Evolutionary conservation across 768 basidiomycete genomes (phyloP), one percentile per base, ranked within the genome.

Genomic region (Macrolepiota dolichaula): DNA sequence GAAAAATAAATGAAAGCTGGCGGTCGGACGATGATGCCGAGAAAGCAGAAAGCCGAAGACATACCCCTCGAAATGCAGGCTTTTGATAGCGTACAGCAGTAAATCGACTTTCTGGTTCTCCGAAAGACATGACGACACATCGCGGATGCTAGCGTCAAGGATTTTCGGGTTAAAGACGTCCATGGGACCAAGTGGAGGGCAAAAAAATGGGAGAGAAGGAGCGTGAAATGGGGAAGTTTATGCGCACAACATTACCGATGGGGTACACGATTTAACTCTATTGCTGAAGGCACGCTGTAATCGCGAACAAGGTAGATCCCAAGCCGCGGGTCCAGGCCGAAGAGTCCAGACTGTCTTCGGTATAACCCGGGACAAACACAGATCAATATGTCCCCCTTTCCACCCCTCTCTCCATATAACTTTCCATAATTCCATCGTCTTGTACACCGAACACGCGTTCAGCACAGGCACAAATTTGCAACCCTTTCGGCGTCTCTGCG

Each of bases 71-170:
- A 81, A 77, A 55, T 87, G 85, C 62, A 96, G 83, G 67, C 88
- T 88, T 64, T 88, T 86, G 81, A 94, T 85, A n/a, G 92, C 92
- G 65, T 90, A 86, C 52, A 94, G 71, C 56, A 93, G 74, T 38
- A 90, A 79, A 59, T 87, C 87, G 19, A 81, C 86, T 70, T 90
- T 91, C 69, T 89, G 82, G 65, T 81, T 81, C 69, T 87, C 82
- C 3, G 81, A 77, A 36, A 91, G 77, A 61, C 78, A 80, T 6
- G 76, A 74, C 0, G 82, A 77, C 22, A 88, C 84, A 66, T 90
- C 87, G 50, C 85, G 87, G 67, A 89, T 86, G 75, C 86, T 85
- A 19, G 89, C 89, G 66, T 91, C 88, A 40, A 91, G 77, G 62
- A 90, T 90, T 68, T 85, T 88, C 3, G 88, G 87, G 70, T 89